Conservation (phyloP, 2,329 filamentous ascomycete genomes). For the Hypoxylon sp. region DNA sequence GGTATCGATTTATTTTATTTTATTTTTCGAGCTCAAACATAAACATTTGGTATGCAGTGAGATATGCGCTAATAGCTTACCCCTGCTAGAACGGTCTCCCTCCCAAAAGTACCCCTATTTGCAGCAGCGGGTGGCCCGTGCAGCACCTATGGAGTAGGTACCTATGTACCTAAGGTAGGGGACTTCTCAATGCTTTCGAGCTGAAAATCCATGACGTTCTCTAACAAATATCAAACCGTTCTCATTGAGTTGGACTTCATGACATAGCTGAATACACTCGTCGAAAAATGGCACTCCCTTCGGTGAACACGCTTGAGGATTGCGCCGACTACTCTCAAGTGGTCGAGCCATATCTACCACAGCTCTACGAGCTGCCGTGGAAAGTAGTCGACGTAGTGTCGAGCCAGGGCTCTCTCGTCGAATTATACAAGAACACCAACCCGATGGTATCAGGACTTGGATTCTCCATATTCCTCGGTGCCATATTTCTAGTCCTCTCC, state of each 20-base stretch:
- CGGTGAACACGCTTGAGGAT: slow-evolving; percentile 73
- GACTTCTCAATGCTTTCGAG: neutral
- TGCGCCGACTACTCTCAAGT: slow-evolving; percentile 79
- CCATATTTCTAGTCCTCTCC: slow-evolving; percentile 75
- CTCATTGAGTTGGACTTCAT: neutral
- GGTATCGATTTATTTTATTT: slow-evolving; percentile 15
- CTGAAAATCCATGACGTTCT: slow-evolving; percentile 31
- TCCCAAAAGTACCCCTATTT: neutral
- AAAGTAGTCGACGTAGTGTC: slow-evolving; percentile 67
- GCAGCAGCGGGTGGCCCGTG: slow-evolving; percentile 15
- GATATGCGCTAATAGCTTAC: slow-evolving; percentile 2
- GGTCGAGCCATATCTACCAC: slow-evolving; percentile 76
- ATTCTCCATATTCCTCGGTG: slow-evolving; percentile 73
- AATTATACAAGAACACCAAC: slow-evolving; percentile 85
- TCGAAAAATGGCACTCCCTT: slow-evolving; percentile 71
- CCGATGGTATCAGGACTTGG: slow-evolving; percentile 80
- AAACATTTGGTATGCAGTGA: slow-evolving; percentile 17
- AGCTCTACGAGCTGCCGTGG: slow-evolving; percentile 74
- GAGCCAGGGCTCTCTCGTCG: slow-evolving; percentile 67
- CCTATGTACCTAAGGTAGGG: neutral
- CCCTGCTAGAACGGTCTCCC: no score
- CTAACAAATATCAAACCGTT: slow-evolving; percentile 1
- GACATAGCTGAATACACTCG: neutral
- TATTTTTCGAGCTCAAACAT: neutral
- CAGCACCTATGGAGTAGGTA: no score